Conservation (phyloP, 2,329 filamentous ascomycete genomes). For the Phoma sp. region DNA sequence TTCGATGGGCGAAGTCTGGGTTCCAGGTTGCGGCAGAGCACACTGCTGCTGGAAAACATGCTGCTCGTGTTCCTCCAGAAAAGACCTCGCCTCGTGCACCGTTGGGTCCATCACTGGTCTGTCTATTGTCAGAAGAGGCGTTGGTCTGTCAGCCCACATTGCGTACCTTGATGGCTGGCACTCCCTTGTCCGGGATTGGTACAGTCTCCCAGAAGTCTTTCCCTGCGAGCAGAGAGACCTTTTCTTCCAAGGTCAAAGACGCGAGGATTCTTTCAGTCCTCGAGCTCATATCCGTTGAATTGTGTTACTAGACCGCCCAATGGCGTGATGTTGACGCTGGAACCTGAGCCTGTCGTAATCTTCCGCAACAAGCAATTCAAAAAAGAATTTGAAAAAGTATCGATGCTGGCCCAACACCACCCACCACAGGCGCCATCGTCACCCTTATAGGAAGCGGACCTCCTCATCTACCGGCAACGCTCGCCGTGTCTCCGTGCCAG, state of each 20-base stretch:
- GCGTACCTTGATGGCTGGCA: slow-evolving; percentile 61
- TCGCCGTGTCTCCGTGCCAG: slow-evolving; percentile 25
- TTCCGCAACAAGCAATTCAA: background rate
- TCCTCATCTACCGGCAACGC: slow-evolving; percentile 10
- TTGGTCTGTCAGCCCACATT: background rate
- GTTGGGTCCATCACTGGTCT: slow-evolving; percentile 72
- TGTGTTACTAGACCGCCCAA: background rate
- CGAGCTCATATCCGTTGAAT: slow-evolving; percentile 24
- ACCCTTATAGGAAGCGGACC: slow-evolving; percentile 4
- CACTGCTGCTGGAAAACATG: slow-evolving; percentile 77
- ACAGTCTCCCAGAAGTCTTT: slow-evolving; percentile 73
- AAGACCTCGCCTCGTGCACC: slow-evolving; percentile 69
- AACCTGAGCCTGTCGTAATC: background rate
- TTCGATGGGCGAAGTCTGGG: slow-evolving; percentile 58
- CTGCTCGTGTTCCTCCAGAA: slow-evolving; percentile 69
- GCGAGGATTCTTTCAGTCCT: slow-evolving; percentile 38
- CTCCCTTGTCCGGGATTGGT: slow-evolving; percentile 62
- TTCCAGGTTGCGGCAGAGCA: slow-evolving; percentile 76
- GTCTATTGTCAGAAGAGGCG: slow-evolving; percentile 22
- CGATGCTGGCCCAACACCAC: background rate
- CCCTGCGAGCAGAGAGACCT: slow-evolving; percentile 44
- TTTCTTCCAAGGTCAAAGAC: slow-evolving; percentile 45
- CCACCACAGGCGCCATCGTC: background rate
- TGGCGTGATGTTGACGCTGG: background rate
- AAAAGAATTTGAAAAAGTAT: background rate